These are phyloP conservation scores for Polygonum maritimum DNA, from an alignment of 148 eudicot genomes.

Conservation along the genomic window DNA sequence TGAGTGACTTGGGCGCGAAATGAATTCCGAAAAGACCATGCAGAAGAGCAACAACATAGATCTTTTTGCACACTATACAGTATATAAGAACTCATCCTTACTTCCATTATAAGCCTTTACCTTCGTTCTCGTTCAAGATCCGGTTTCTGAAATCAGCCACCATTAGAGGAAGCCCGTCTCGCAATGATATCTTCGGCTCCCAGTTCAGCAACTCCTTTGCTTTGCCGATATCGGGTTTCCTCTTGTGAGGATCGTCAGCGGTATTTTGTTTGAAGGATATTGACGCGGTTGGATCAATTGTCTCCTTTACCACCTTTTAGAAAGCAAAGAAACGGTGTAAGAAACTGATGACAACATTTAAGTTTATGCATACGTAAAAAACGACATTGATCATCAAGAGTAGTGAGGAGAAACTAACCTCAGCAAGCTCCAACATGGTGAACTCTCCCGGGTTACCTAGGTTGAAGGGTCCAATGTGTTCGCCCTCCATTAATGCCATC, in stretches of 20 bases:
- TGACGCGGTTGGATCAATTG: slow-evolving; percentile 67
- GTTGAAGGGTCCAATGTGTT: slow-evolving; percentile 82
- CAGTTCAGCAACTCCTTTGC: slow-evolving; percentile 77
- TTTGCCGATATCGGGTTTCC: slow-evolving; percentile 86
- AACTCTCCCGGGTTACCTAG: slow-evolving; percentile 92
- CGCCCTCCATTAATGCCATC: slow-evolving; percentile 84
- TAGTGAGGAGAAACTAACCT: slow-evolving; percentile 33
- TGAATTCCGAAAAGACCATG: background rate
- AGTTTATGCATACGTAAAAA: background rate
- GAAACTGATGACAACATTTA: background rate
- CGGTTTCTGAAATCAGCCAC: slow-evolving; percentile 71
- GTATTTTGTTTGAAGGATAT: slow-evolving; percentile 61
- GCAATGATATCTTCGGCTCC: slow-evolving; percentile 72
- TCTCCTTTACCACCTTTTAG: slow-evolving; percentile 67
- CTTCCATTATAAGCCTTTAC: slow-evolving; percentile 27
- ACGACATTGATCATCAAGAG: background rate
- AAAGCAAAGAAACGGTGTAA: background rate
- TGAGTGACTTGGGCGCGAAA: background rate
- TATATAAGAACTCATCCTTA: background rate
- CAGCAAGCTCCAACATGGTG: slow-evolving; percentile 90
- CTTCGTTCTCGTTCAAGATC: slow-evolving; percentile 65
- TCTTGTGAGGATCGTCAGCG: slow-evolving; percentile 84
- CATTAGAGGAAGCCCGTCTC: slow-evolving; percentile 76
- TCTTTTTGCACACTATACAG: slow-evolving; percentile 6
- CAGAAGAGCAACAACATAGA: background rate